Base-by-base conservation (phyloP, 164 flowering plant species). In the Aristolochia fimbriata region DNA sequence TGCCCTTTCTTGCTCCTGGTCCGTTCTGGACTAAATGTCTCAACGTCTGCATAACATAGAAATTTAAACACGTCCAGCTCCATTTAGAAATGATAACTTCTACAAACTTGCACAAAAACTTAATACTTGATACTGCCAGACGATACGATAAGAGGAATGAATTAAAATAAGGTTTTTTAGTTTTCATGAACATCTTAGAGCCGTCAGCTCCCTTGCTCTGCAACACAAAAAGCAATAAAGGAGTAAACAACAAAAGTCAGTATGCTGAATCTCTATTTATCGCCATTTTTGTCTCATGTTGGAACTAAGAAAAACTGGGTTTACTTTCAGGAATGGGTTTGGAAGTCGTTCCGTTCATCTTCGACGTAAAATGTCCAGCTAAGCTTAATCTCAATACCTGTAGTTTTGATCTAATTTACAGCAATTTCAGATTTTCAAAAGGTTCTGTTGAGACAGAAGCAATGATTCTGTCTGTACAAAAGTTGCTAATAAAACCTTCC, bases 1-100 rank as follows among this genome's bases (percentile, higher is more conserved):
- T 74, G 73, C 99, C 88, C 65, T 93, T 93, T 57, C 78, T 84
- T 63, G 99, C 99, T 62, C 97, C 99, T 71, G 90, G 97, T 77
- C 99, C 82, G 70, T 93, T 93, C 71, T 93, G 99, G 51, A 97
- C 99, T 60, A 93, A 77, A 27, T 97, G 85, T 73, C 97, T 83
- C 76, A 84, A 47, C 62, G 97, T 88, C 99, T 93, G 83, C 55
- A 66, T 27, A 2, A 43, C 30, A 65, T 23, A 62, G 19, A 21
- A 23, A 52, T 22, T 52, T 12, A 15, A 22, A 16, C 30, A 27
- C 8, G 22, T 49, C 5, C 22, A 17, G 7, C 10, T 1, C 2
- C 6, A 20, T 17, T 49, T 16, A 49, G 52, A 17, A 21, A 17
- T n/a, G n/a, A n/a, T 49, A 21, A 21, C 52, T n/a, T n/a, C n/a